Evolutionary conservation across 73 alveolate species (phyloP), one percentile per base, ranked within the genome.

Genomic region (Stentor coeruleus): DNA sequence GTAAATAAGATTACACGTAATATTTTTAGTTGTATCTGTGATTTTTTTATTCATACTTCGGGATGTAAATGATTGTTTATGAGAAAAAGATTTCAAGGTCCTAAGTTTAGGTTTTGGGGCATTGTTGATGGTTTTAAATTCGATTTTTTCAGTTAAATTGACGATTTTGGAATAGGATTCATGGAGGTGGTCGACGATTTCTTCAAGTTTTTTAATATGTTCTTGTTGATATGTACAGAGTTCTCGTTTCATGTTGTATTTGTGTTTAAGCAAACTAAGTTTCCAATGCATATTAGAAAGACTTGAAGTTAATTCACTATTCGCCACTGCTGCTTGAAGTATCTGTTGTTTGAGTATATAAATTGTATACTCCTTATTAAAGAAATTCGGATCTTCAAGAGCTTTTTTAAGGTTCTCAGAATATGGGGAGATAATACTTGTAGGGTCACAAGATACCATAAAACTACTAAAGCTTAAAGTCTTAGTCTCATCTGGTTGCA

Each of bases 151-250:
- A 20, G 79, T 20, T 20, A 66, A 15, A 20, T 33, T 66, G 39
- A 31, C 79, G 11, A 66, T 66, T 20, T 33, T 20, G 33, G 37
- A 15, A 66, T 20, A 66, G 20, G 79, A 66, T 1, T 66, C 39
- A 66, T 66, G 79, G 33, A 66, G 79, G 2, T 66, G 37, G 37
- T 66, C 79, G 33, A 66, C 33, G 40, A 66, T 66, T 66, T 66
- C 79, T 66, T 66, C 79, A 66, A 66, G 79, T 20, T 2, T 31
- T 2, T 33, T 66, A 33, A 66, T 66, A 20, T 66, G 79, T 2
- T 66, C 79, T 33, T 66, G 79, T 31, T 66, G 79, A 31, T 66
- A 15, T 33, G n/a, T 20, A 31, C 79, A 66, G 20, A 66, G 33
- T 14, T 66, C 37, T 15, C 79, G n/a, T 31, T 66, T 66, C 14